These are phyloP conservation scores for Haplosporangium gracile DNA, from an alignment of 192 early-diverging fungal species.

Conservation along the genomic window DNA sequence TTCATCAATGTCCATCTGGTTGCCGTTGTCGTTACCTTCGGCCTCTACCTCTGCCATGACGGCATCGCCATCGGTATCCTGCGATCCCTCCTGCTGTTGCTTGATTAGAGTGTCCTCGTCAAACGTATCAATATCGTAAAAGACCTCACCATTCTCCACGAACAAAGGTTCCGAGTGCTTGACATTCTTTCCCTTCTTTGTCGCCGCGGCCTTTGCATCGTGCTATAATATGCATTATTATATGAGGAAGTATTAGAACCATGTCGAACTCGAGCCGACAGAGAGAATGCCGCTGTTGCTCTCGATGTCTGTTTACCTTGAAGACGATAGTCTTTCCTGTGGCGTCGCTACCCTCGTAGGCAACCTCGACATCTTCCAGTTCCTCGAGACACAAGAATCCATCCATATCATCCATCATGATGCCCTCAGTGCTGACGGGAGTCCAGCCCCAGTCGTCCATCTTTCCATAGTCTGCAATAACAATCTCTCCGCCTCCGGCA, in stretches of 20 bases:
- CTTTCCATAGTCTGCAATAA: constrained; percentile 45
- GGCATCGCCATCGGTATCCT: constrained; percentile 14
- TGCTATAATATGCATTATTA: constrained; percentile 26
- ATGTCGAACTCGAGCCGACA: neutral
- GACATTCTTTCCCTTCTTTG: constrained; percentile 55
- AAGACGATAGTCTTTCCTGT: constrained; percentile 83
- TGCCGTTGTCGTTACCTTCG: constrained; percentile 5
- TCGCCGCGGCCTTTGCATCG: constrained; percentile 31
- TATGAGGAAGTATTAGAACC: constrained; percentile 15
- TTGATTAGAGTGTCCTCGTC: constrained; percentile 66
- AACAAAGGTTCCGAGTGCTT: constrained; percentile 63
- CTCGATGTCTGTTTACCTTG: constrained; percentile 61
- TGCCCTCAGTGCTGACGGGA: constrained; percentile 63
- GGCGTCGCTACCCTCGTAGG: constrained; percentile 70
- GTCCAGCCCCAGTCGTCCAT: constrained; percentile 73
- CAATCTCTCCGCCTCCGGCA: constrained; percentile 29
- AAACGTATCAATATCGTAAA: constrained; percentile 86
- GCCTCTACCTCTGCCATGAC: constrained; percentile 15
- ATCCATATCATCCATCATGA: constrained; percentile 75
- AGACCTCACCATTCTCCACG: constrained; percentile 63
- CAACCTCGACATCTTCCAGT: constrained; percentile 85
- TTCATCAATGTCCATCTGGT: constrained; percentile 10
- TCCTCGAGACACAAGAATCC: constrained; percentile 93
- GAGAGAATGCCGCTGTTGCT: neutral
- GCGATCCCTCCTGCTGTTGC: constrained; percentile 36